Base-by-base conservation (phyloP, 2,329 filamentous ascomycete genomes). In the Cladosporium phlei region DNA sequence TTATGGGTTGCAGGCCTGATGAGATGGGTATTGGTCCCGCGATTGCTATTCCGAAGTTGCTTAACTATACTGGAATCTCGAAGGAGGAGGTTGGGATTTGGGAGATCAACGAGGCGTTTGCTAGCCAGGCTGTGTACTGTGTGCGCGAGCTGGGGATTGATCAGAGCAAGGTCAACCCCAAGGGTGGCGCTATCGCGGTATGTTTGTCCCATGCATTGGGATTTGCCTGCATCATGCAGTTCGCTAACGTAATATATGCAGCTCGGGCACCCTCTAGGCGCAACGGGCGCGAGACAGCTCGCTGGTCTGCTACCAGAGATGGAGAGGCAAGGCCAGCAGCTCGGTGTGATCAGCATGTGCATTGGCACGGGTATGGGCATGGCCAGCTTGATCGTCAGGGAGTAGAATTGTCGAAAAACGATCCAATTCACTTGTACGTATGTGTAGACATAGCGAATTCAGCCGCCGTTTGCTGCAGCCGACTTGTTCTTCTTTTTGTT, bases 11-110 rank as follows among this genome's bases (percentile, higher is more conserved):
- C 63, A 75, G 74, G 42, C 90, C 91, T 0, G 88, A 95, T 61
- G 89, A 95, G 75, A 96, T 97, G 91, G 90, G 91, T 29, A 75
- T 96, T 48, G 90, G 91, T 0, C 90, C 91, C 0, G 88, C 88
- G 0, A 62, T 95, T 21, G 90, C 88, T 0, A 91, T 96, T 43
- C 90, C 90, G 5, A 86, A 84, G 63, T 74, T 95, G 16, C 74
- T 96, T n/a, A 66, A 72, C 14, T 78, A 80, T 51, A 78, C 84
- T 1, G 87, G 83, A 1, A 65, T 96, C 11, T 62, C 69, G 33
- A 82, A 72, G 10, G 72, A 74, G 2, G 88, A 96, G 48, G 79
- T 97, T 0, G 78, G 83, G 27, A 73, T 93, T 8, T 96, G 89
- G 89, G 90, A 96, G 73, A 85, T 96, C 67, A 96, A 96, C 66